Percentiles rank a stretch among this genome's conserved stretches.
Evolutionary conservation across 164 flowering plant genomes (phyloP).

Genomic region (Aristolochia californica): DNA sequence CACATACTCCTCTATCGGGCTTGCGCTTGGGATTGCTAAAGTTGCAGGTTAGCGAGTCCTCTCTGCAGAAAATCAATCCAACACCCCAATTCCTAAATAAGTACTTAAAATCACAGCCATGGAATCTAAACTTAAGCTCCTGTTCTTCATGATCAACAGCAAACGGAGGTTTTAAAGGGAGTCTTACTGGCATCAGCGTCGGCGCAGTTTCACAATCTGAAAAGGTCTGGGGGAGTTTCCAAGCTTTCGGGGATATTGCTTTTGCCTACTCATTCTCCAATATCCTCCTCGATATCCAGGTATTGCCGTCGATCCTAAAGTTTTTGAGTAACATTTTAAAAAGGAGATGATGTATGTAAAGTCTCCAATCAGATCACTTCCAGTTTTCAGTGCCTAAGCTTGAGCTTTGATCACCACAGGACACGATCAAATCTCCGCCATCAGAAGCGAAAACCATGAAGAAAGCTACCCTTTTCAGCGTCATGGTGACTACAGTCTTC

Average conservation of each 20-base stretch:
- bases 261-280: conserved; percentile 59
- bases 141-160: no score
- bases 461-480: conserved; percentile 32
- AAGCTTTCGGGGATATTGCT: conserved; percentile 65
- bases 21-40: conserved; percentile 39
- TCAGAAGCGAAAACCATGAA: conserved; percentile 54
- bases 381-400: no score
- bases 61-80: no score
- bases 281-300: conserved; percentile 62
- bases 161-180: conserved; percentile 31
- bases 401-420: no score
- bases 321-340: no score
- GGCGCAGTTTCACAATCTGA: conserved; percentile 36
- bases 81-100: not conserved
- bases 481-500: conserved; percentile 39
- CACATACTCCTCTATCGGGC: conserved; percentile 47
- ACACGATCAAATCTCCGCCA: conserved; percentile 49
- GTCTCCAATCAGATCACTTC: no score
- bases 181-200: conserved; percentile 51
- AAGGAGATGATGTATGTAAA: no score
- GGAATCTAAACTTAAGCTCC: no score
- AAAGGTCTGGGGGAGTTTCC: conserved; percentile 61
- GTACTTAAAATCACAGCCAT: no score
- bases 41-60: conserved; percentile 39
- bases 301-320: no score